A percentile compares a stretch with the other conserved stretches of the same genome.
Conservation (phyloP, 2,329 filamentous ascomycete species). For the Hymenotorrendiella dingleyae region DNA sequence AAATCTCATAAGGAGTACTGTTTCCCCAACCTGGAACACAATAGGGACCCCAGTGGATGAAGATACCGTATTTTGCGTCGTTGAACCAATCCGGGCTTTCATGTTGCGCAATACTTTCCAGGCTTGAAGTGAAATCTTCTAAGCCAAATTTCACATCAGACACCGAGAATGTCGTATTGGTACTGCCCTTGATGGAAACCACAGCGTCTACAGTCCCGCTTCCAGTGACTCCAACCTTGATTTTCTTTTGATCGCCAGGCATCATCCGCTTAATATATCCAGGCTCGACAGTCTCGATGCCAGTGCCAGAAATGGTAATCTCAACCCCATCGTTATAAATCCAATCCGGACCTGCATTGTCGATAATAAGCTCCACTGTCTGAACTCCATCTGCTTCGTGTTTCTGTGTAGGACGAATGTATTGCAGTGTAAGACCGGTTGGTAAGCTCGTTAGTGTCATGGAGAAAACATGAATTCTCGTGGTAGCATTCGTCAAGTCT, state of each 20-base stretch:
- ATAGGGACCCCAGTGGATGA: conserved; percentile 55
- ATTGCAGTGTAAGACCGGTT: conserved; percentile 33
- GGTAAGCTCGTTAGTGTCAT: conserved; percentile 37
- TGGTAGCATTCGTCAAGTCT: conserved; percentile 30
- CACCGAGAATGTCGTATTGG: conserved; percentile 16
- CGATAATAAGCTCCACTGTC: conserved; percentile 36
- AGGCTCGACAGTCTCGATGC: conserved; percentile 39
- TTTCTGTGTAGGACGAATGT: conserved; percentile 39
- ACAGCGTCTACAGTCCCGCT: conserved; percentile 20
- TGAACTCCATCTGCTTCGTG: conserved; percentile 33
- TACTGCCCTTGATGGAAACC: conserved; percentile 18
- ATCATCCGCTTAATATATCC: conserved; percentile 36
- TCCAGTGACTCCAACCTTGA: conserved; percentile 34
- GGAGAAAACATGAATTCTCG: conserved; percentile 39
- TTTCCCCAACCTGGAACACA: conserved; percentile 48
- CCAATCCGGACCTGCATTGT: conserved; percentile 34
- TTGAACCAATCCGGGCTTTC: conserved; percentile 49
- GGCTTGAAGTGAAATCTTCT: conserved; percentile 32
- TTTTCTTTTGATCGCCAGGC: conserved; percentile 39
- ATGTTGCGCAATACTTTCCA: conserved; percentile 34
- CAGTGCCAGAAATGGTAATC: conserved; percentile 29
- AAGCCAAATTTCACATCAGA: conserved; percentile 30
- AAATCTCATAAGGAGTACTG: conserved; percentile 31
- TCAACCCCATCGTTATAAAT: conserved; percentile 29
- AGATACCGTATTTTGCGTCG: conserved; percentile 52